Percentiles rank a stretch among this genome's conserved stretches.
phyloP scores from a whole-genome alignment of 78 protist species.

The Creolimax fragrantissima region DNA sequence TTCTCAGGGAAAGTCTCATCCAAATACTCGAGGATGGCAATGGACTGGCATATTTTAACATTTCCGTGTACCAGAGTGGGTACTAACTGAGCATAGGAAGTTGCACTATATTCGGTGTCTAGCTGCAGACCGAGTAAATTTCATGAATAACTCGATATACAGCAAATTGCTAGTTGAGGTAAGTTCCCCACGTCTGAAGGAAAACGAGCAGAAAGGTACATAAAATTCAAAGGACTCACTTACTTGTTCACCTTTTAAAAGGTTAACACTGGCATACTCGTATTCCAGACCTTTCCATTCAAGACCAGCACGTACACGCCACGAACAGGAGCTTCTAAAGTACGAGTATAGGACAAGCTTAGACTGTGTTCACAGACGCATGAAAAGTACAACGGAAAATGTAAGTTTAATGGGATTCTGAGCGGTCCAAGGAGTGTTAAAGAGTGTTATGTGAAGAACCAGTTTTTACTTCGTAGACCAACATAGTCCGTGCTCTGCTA shows the following conservation, averaged over 20 bases:
- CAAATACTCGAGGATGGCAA: constrained; percentile 55
- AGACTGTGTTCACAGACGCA: too few relatives aligned
- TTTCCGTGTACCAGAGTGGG: constrained; percentile 42
- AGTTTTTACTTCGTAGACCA: neutral
- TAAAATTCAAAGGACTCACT: too few relatives aligned
- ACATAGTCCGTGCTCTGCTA: neutral
- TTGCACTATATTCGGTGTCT: neutral
- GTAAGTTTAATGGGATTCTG: too few relatives aligned
- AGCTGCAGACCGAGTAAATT: too few relatives aligned
- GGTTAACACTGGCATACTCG: constrained; percentile 35
- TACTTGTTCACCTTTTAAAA: constrained; percentile 53
- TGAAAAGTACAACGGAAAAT: too few relatives aligned
- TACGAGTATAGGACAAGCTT: constrained; percentile 52
- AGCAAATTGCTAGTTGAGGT: too few relatives aligned
- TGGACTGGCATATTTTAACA: constrained; percentile 37
- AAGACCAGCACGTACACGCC: constrained; percentile 66
- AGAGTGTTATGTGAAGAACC: too few relatives aligned
- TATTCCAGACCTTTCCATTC: constrained; percentile 20
- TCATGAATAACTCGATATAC: too few relatives aligned
- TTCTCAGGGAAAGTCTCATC: constrained; percentile 43
- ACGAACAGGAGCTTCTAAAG: constrained; percentile 71
- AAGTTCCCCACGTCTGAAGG: too few relatives aligned
- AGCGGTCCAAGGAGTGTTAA: too few relatives aligned
- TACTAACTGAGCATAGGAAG: neutral
- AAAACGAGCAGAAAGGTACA: too few relatives aligned